A percentile compares a stretch with the other conserved stretches of the same genome.
Evolutionary conservation across 495 filamentous ascomycete species (phyloP).

Genomic region (Filosporella fistucella): DNA sequence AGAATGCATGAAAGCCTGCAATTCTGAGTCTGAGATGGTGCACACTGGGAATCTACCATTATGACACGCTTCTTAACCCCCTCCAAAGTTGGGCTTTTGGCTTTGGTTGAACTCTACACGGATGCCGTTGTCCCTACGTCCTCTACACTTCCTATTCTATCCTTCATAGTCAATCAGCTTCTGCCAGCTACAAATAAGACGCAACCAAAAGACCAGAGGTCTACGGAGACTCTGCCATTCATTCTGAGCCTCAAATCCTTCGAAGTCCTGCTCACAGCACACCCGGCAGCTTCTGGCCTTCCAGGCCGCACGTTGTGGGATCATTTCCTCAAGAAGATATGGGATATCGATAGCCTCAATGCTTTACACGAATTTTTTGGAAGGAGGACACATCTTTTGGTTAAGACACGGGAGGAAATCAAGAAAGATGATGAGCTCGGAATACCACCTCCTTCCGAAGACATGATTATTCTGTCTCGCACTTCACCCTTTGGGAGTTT

Average conservation of each 20-base stretch:
- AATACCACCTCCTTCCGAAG: conserved; percentile 35
- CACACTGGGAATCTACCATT: conserved; percentile 1
- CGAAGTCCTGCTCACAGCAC: conserved; percentile 54
- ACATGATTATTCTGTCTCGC: conserved; percentile 48
- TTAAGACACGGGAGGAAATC: conserved; percentile 55
- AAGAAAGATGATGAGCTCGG: conserved; percentile 46
- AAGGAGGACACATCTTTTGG: conserved; percentile 49
- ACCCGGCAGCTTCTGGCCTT: conserved; percentile 55
- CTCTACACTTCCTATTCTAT: conserved; percentile 76
- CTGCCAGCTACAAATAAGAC: conserved; percentile 41
- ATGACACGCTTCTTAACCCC: conserved; percentile 85
- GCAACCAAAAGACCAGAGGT: conserved; percentile 3
- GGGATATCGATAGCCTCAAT: conserved; percentile 78
- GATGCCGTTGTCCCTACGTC: conserved; percentile 68
- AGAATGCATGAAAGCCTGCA: too few species aligned
- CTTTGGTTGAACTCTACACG: conserved; percentile 75
- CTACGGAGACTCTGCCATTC: conserved; percentile 33
- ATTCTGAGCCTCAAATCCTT: conserved; percentile 62
- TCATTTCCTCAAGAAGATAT: conserved; percentile 75
- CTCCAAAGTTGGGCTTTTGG: conserved; percentile 76
- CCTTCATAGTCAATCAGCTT: conserved; percentile 75
- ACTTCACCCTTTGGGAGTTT: conserved; percentile 85
- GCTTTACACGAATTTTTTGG: conserved; percentile 70
- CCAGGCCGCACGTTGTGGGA: conserved; percentile 85
- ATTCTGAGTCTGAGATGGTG: too few species aligned